Percentiles rank a stretch among this genome's conserved stretches.
Evolutionary conservation across 192 early-diverging fungal species (phyloP).

Genomic region (Gonapodya sp.): DNA sequence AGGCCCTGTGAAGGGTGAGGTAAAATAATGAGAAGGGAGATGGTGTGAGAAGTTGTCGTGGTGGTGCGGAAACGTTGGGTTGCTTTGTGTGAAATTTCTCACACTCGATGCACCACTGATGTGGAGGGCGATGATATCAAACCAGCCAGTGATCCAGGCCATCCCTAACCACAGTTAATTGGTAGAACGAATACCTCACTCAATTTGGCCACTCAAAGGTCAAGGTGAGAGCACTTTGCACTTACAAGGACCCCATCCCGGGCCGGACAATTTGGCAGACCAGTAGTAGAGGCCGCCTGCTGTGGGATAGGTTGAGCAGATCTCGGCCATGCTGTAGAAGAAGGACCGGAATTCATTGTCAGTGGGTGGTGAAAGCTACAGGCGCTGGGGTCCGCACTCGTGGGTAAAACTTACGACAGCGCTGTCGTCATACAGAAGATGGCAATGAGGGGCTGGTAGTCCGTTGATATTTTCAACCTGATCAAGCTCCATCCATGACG

Average conservation of each 20-base stretch:
- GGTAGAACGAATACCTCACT: too few species aligned
- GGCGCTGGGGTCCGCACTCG: too few species aligned
- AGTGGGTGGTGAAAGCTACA: too few species aligned
- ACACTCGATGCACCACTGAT: neutral
- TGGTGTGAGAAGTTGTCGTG: neutral
- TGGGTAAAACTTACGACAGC: neutral
- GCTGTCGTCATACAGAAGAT: neutral
- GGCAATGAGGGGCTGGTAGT: neutral
- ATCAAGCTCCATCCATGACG: neutral
- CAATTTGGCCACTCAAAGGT: too few species aligned
- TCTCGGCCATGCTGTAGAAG: constrained; percentile 10
- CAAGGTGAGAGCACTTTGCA: neutral
- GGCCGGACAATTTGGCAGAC: neutral
- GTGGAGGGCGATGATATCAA: neutral
- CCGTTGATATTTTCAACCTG: neutral
- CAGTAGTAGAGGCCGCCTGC: constrained; percentile 7
- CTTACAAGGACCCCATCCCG: neutral
- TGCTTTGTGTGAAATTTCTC: neutral
- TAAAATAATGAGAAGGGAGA: neutral
- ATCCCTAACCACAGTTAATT: neutral
- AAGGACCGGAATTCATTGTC: too few species aligned
- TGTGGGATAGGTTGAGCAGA: constrained; percentile 9
- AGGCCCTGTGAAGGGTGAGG: neutral
- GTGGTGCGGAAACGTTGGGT: neutral
- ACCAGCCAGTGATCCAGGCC: neutral